A percentile compares a stretch with the other conserved stretches of the same genome.
These are phyloP conservation scores for Colletotrichum gigasporum DNA, from an alignment of 2,329 filamentous ascomycete species.

Conservation along the genomic window DNA sequence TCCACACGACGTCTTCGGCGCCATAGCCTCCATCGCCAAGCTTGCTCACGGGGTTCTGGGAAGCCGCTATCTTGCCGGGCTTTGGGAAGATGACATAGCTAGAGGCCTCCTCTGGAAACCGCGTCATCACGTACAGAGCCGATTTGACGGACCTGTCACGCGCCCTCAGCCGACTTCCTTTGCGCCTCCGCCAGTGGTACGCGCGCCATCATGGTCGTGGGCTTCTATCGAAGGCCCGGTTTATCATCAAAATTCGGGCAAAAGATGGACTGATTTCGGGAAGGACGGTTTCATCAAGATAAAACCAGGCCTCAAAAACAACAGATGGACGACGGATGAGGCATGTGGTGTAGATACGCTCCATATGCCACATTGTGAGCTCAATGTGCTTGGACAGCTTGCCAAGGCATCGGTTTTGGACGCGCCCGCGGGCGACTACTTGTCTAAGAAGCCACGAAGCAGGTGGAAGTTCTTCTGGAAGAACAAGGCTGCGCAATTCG, in stretches of 20 bases:
- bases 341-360: not conserved
- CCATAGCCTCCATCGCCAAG: conserved; percentile 17
- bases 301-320: not conserved
- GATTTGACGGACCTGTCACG: not conserved
- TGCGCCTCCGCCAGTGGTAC: not conserved
- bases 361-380: too few relatives aligned
- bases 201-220: conserved; percentile 22
- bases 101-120: conserved; percentile 18
- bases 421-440: too few relatives aligned
- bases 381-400: too few relatives aligned
- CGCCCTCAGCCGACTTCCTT: conserved; percentile 2
- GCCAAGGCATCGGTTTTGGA: too few relatives aligned
- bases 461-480: too few relatives aligned
- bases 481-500: too few relatives aligned
- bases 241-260: not conserved
- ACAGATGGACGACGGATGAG: not conserved
- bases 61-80: conserved; percentile 1
- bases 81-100: conserved; percentile 14
- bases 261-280: not conserved
- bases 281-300: not conserved
- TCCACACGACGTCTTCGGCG: conserved; percentile 14
- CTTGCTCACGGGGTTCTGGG: not conserved
- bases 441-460: too few relatives aligned
- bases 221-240: conserved; percentile 9
- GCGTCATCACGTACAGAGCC: not conserved